Evolutionary conservation across 169 alveolate genomes (phyloP).

Genomic region (Ichthyophthirius multifiliis): DNA sequence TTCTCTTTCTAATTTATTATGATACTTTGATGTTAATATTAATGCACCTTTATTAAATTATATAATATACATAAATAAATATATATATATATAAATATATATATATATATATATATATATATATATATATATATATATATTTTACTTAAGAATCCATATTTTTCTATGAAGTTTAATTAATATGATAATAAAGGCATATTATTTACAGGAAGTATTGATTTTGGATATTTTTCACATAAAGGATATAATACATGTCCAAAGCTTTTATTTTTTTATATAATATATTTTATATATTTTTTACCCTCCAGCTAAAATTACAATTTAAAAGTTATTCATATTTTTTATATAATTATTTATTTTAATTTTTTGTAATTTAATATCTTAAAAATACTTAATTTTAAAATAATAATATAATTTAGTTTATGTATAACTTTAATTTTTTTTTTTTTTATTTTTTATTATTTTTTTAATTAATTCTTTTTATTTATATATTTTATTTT

Average conservation of each 20-base stretch:
- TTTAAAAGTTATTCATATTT: constrained; percentile 32
- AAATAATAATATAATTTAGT: too few species aligned
- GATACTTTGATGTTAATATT: background rate
- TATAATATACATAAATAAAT: background rate
- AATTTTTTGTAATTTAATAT: too few species aligned
- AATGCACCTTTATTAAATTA: background rate
- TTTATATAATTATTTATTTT: too few species aligned
- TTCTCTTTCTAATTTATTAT: background rate
- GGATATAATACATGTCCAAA: constrained; percentile 24
- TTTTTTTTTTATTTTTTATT: too few species aligned
- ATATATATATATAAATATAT: background rate
- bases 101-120: background rate
- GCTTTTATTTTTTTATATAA: background rate
- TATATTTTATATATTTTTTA: background rate
- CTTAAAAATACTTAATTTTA: too few species aligned
- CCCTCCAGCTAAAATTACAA: constrained; percentile 34
- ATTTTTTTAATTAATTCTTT: too few species aligned
- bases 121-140: background rate
- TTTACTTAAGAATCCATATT: constrained; percentile 11
- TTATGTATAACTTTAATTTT: too few species aligned
- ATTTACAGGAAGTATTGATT: constrained; percentile 4
- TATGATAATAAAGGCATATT: constrained; percentile 24
- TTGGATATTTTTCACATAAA: constrained; percentile 19
- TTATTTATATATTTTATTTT: too few species aligned
- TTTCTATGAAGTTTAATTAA: constrained; percentile 18